Percentiles rank a stretch among this genome's conserved stretches.
Evolutionary conservation across 108 stramenopile species (phyloP).

Genomic region (Cyclotella choctawhatcheeana): DNA sequence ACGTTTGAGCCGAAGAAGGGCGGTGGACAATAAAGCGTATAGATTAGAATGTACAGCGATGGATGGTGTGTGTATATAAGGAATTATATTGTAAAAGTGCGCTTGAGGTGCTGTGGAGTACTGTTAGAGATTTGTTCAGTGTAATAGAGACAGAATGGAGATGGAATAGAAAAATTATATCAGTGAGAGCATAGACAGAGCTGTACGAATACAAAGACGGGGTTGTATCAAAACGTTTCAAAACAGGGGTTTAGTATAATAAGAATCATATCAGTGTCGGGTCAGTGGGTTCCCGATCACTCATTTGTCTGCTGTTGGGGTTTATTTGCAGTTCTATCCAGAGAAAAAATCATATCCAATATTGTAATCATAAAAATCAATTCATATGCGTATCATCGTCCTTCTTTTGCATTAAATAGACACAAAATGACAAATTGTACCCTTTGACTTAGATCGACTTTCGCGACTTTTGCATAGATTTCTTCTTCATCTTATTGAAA

Average conservation of each 20-base stretch:
- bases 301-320: not conserved
- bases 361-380: slow-evolving; percentile 6
- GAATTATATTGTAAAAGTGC: no score
- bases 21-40: not conserved
- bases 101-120: no score
- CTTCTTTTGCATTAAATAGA: no score
- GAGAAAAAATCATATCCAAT: slow-evolving; percentile 1
- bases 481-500: slow-evolving; percentile 29
- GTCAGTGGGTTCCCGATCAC: not conserved
- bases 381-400: slow-evolving; percentile 8
- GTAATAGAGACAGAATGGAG: no score
- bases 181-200: not conserved
- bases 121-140: no score
- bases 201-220: not conserved
- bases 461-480: slow-evolving; percentile 19
- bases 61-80: no score
- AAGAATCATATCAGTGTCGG: not conserved
- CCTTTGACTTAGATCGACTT: not conserved
- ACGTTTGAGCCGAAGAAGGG: slow-evolving; percentile 27
- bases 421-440: no score
- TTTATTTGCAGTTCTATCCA: not conserved
- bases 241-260: not conserved
- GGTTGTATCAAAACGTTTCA: not conserved
- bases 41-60: no score
- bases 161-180: no score